phyloP scores from a whole-genome alignment of 495 filamentous ascomycete genomes.

The Daldinia grandis region DNA sequence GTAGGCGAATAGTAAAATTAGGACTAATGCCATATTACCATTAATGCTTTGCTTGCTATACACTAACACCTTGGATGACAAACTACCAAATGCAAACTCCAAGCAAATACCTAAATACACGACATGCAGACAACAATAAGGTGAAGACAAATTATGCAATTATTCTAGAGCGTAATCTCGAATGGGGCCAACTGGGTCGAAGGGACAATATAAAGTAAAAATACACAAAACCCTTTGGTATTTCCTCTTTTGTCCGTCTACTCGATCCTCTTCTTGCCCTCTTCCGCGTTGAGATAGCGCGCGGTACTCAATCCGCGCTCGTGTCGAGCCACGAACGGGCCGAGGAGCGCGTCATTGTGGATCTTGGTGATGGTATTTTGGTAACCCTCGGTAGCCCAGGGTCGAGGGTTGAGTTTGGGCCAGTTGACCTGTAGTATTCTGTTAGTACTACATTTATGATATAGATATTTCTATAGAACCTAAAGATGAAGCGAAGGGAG shows the following conservation, averaged over 20 bases:
- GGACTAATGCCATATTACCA: background rate
- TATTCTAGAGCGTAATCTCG: conserved; percentile 16
- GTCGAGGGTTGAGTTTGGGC: conserved; percentile 91
- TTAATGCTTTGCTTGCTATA: background rate
- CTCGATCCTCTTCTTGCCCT: conserved; percentile 97
- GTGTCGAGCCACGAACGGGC: conserved; percentile 73
- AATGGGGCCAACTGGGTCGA: conserved; percentile 6
- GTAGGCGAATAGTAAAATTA: background rate
- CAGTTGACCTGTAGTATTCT: conserved; percentile 77
- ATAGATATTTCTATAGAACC: background rate
- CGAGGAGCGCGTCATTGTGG: conserved; percentile 77
- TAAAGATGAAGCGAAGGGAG: background rate
- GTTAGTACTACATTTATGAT: conserved; percentile 20
- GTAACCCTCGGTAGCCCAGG: conserved; percentile 85
- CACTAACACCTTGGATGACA: background rate
- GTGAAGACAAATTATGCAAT: conserved; percentile 11
- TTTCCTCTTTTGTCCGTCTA: conserved; percentile 44
- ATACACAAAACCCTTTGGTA: conserved; percentile 9
- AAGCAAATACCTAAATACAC: background rate
- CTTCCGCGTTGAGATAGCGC: conserved; percentile 81
- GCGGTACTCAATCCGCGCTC: conserved; percentile 81
- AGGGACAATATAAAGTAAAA: conserved; percentile 26
- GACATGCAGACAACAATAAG: background rate
- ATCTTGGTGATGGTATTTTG: conserved; percentile 84
- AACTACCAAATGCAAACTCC: background rate